Evolutionary conservation across 768 basidiomycete genomes (phyloP).

Genomic region (Pholiota molesta): DNA sequence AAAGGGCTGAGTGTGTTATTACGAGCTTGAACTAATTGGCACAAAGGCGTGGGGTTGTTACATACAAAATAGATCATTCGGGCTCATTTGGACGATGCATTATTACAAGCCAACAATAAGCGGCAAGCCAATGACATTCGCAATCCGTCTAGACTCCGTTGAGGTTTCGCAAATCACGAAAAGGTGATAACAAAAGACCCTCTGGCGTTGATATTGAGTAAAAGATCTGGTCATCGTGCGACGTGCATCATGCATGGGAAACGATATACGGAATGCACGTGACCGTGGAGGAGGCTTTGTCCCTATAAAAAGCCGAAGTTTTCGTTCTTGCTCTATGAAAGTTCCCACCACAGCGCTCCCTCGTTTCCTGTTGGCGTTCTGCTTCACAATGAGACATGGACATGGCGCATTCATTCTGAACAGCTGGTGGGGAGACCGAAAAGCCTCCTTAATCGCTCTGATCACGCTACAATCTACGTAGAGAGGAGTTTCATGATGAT

Average conservation of each 20-base stretch:
- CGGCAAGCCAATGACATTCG: not conserved
- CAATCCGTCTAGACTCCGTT: not conserved
- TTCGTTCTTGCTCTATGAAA: slow-evolving; percentile 18
- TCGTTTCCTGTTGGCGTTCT: slow-evolving; percentile 59
- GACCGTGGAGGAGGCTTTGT: slow-evolving; percentile 1
- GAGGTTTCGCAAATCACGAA: not conserved
- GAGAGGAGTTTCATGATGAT: slow-evolving; percentile 86
- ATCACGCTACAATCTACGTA: slow-evolving; percentile 65
- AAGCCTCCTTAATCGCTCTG: slow-evolving; percentile 84
- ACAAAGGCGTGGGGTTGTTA: not conserved
- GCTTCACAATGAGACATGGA: slow-evolving; percentile 54
- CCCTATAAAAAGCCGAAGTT: slow-evolving; percentile 16
- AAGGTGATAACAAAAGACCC: not conserved
- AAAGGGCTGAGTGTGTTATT: not conserved
- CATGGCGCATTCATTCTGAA: slow-evolving; percentile 35
- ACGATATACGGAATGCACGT: not conserved
- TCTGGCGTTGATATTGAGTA: not conserved
- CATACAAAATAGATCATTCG: not conserved
- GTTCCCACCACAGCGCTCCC: slow-evolving; percentile 47
- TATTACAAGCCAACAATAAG: not conserved
- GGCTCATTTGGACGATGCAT: slow-evolving; percentile 1
- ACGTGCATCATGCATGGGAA: not conserved
- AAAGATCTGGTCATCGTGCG: not conserved
- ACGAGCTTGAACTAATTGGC: not conserved
- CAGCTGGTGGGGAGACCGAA: slow-evolving; percentile 51